Base-by-base conservation (phyloP, 495 filamentous ascomycete genomes). In the Neurospora sp. region DNA sequence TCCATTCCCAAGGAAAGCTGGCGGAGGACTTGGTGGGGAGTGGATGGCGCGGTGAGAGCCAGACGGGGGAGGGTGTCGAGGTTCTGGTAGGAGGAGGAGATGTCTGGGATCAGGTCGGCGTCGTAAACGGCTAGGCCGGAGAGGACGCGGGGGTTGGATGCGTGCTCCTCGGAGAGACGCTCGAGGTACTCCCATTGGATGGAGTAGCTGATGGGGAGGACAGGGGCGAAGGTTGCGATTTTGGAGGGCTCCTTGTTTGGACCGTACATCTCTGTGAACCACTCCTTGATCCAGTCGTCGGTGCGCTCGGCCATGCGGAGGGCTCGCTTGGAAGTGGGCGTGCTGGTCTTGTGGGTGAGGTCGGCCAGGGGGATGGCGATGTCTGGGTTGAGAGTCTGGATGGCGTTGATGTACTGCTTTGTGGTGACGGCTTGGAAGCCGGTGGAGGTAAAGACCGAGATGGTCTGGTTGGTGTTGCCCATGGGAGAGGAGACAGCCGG, bases 261-360 rank as follows among this genome's bases (percentile, higher is more conserved):
- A 4, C 80, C 81, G 44, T 90, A 84, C 39, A 95, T 79, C 44
- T 90, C 84, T 20, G 86, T 85, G 23, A 93, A 85, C 89, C 90
- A 97, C 12, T 85, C 83, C 76, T 91, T 89, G 0, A 93, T 94
- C 75, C 96, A 85, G 74, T 96, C 93, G 12, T 92, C 90, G 0
- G 93, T 96, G 70, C 96, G 84, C 76, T 96, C 93, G 4, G 89
- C 90, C 92, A 98, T 98, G 80, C 92, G 94, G 10, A 88, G 87
- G 23, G 88, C 86, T 41, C 94, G 84, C 76, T 94, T 96, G 37
- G 85, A 81, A 12, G 91, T 90, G 0, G 93, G 89, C 10, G 76
- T 73, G 41, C 73, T 71, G 54, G 85, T 79, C 0, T 88, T 85
- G 70, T 89, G 84, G 1, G 91, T 87, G 37, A 97, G 82, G 81